Conservation (phyloP, 106 monocot genomes). For the Posidonia australis region DNA sequence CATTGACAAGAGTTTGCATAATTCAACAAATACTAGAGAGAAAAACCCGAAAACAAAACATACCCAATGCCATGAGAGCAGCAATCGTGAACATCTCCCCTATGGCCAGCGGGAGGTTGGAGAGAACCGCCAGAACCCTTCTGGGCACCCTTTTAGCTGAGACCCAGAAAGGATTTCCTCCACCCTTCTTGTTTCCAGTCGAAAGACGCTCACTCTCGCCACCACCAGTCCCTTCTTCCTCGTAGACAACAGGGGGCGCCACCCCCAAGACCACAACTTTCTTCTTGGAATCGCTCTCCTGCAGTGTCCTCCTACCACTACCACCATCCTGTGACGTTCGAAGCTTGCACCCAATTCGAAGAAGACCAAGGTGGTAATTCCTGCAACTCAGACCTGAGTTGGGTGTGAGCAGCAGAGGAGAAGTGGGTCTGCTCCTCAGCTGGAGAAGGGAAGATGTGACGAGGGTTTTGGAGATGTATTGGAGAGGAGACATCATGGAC, state of each 20-base stretch:
- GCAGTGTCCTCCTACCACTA: not conserved
- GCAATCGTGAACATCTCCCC: slow-evolving; percentile 87
- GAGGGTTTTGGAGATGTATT: not conserved
- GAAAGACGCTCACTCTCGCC: not conserved
- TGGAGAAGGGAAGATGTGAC: not conserved
- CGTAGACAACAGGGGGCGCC: slow-evolving; percentile 22
- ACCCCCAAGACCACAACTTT: slow-evolving; percentile 55
- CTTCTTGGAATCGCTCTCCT: slow-evolving; percentile 19
- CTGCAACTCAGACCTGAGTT: not conserved
- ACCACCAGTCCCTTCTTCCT: slow-evolving; percentile 7
- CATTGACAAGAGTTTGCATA: too few relatives aligned
- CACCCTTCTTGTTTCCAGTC: not conserved
- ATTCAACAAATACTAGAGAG: not conserved
- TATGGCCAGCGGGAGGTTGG: slow-evolving; percentile 85
- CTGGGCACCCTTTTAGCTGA: slow-evolving; percentile 37
- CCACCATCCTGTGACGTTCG: not conserved
- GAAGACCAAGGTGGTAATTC: not conserved
- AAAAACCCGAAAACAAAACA: not conserved
- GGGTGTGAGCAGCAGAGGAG: not conserved
- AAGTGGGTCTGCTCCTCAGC: not conserved
- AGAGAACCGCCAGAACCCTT: slow-evolving; percentile 47
- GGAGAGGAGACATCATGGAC: too few relatives aligned
- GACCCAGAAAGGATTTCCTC: slow-evolving; percentile 6
- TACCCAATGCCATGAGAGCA: slow-evolving; percentile 86
- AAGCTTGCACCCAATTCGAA: not conserved